Evolutionary conservation across 495 filamentous ascomycete species (phyloP), one percentile per base, ranked within the genome.

Genomic region (Alectoria sarmentosa): DNA sequence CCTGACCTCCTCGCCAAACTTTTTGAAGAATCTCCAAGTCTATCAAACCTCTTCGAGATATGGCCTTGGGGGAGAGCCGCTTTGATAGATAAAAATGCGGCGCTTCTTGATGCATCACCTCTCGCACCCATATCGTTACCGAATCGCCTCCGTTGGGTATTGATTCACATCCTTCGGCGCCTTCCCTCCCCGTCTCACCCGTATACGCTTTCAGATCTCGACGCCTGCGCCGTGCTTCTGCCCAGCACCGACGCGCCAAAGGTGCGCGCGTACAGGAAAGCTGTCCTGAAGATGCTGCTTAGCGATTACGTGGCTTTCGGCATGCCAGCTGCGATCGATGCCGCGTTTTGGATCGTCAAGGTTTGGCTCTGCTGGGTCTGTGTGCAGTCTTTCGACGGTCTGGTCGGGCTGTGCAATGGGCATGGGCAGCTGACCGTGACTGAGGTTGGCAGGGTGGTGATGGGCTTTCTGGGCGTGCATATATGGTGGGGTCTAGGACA

Each of bases 1-100:
- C 76, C 76, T 1, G 72, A 77, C 28, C 32, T 81, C 19, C 70
- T 86, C 44, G 73, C 76, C 6, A 71, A 73, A 66, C 65, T 83
- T 21, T 70, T 75, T 59, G 55, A 39, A 30, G 23, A 52, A 36
- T 1, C 36, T 13, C 36, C 44, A 23, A 5, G 17, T 11, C 6
- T 26, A 58, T 1, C 34, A 21, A n/a, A 28, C 9, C 9, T 59
- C 11, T 21, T 21, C 52, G 23, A 34, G 0, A 34, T 55, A 17
- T 36, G 52, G 52, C 52, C 52, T 21, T 55, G 52, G 52, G 21
- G 5, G 26, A 34, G 34, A 9, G 30, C 21, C 21, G 14, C 30
- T 55, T 10, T n/a, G 14, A 17, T 8, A 17, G 15, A 55, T 19
- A 2, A 55, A 10, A 1, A 32, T 34, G 17, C 28, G 2, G 10